Conservation (phyloP, 768 basidiomycete genomes). For the Rickenella mellea region DNA sequence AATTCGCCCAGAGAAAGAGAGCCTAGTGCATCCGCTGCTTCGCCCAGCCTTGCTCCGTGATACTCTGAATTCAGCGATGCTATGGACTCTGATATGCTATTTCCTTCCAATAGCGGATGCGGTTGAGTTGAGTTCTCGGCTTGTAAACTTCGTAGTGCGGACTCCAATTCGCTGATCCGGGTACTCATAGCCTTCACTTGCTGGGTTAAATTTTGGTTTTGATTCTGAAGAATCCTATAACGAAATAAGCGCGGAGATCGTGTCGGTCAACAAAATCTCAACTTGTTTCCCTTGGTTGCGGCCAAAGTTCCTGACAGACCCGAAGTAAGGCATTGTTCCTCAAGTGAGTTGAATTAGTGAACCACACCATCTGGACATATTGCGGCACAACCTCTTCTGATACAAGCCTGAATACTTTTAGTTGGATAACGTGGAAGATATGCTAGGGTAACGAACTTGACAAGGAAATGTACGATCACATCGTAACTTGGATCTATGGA, state of each 20-base stretch:
- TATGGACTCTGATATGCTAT: background rate
- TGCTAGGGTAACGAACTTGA: background rate
- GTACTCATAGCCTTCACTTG: slow-evolving; percentile 33
- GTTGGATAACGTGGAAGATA: background rate
- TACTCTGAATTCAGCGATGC: background rate
- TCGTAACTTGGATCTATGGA: slow-evolving; percentile 40
- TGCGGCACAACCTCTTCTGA: slow-evolving; percentile 41
- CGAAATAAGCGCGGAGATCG: background rate
- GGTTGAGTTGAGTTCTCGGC: slow-evolving; percentile 10
- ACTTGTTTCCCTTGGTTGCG: slow-evolving; percentile 53
- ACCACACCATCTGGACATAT: slow-evolving; percentile 41
- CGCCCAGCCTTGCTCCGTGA: slow-evolving; percentile 8
- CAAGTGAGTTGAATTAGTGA: background rate
- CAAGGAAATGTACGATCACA: slow-evolving; percentile 31
- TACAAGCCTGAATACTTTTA: slow-evolving; percentile 43
- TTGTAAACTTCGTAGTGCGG: slow-evolving; percentile 24
- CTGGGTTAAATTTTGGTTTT: slow-evolving; percentile 36
- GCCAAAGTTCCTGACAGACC: slow-evolving; percentile 30
- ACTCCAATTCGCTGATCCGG: slow-evolving; percentile 37
- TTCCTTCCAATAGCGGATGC: slow-evolving; percentile 11
- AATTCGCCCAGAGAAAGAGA: slow-evolving; percentile 39
- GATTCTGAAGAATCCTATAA: slow-evolving; percentile 40
- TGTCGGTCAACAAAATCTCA: slow-evolving; percentile 6
- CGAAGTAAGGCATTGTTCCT: background rate
- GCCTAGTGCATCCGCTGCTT: slow-evolving; percentile 30